Percentiles rank a stretch among this genome's conserved stretches.
Conservation (phyloP, 352 stramenopile species). For the Globisporangium iwayamae region DNA sequence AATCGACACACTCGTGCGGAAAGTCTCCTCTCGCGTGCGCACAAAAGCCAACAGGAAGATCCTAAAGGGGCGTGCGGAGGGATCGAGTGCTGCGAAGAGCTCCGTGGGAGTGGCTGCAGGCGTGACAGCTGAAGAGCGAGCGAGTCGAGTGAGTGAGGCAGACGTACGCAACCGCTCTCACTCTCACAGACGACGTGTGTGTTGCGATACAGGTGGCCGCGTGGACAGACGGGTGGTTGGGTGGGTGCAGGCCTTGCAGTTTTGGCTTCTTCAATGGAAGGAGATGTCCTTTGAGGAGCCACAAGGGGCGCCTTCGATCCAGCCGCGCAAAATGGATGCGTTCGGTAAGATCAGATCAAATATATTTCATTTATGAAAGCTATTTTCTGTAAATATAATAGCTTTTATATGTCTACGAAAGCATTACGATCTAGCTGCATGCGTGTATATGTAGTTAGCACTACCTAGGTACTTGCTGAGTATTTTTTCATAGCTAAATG, state of each 20-base stretch:
- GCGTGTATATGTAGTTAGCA: no score
- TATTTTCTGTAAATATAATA: no score
- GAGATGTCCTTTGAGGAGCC: slow-evolving; percentile 8
- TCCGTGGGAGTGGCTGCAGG: not conserved
- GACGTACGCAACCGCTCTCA: not conserved
- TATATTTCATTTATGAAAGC: no score
- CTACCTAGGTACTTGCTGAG: no score
- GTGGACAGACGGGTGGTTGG: not conserved
- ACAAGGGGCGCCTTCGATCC: not conserved
- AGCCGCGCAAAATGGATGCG: slow-evolving; percentile 5
- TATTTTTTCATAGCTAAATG: no score
- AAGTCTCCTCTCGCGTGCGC: not conserved
- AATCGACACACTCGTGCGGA: not conserved
- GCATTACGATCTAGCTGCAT: no score
- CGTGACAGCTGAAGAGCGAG: not conserved
- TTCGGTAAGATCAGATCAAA: not conserved
- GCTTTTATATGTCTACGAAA: no score
- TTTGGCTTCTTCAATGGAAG: slow-evolving; percentile 4
- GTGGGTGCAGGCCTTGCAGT: not conserved
- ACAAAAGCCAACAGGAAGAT: not conserved
- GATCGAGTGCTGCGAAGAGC: not conserved
- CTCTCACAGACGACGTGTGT: not conserved
- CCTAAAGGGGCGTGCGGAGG: slow-evolving; percentile 1
- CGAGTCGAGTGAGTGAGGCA: not conserved
- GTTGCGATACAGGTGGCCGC: not conserved